phyloP scores from a whole-genome alignment of 2,329 filamentous ascomycete genomes.

The Periconia macrospinosa region DNA sequence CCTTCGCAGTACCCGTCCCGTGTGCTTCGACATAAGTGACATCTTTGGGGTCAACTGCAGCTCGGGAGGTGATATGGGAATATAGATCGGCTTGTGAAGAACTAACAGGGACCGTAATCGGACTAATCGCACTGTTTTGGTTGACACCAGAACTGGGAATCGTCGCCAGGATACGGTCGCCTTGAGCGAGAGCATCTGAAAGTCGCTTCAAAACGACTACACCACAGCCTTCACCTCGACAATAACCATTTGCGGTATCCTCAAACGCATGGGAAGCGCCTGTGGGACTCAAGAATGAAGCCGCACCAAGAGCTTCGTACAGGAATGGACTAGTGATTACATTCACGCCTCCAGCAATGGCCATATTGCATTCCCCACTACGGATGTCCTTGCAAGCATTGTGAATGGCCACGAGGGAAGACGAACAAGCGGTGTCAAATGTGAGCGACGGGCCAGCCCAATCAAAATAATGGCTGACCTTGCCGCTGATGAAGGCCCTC shows the following conservation, averaged over 20 bases:
- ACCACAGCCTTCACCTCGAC: conserved; percentile 61
- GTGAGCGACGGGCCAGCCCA: conserved; percentile 20
- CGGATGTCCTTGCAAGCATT: conserved; percentile 23
- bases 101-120: conserved; percentile 36
- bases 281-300: conserved; percentile 27
- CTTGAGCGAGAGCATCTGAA: conserved; percentile 15
- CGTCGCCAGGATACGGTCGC: conserved; percentile 30
- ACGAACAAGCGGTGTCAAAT: conserved; percentile 10
- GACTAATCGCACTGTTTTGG: conserved; percentile 19
- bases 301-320: conserved; percentile 43
- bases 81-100: conserved; percentile 46
- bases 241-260: conserved; percentile 63
- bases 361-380: conserved; percentile 16
- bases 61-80: conserved; percentile 37
- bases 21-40: conserved; percentile 29
- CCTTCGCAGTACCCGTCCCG: conserved; percentile 58
- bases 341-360: conserved; percentile 27
- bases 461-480: conserved; percentile 44
- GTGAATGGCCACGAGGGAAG: conserved; percentile 22
- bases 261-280: conserved; percentile 46
- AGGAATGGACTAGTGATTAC: conserved; percentile 38
- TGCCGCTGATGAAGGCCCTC: conserved; percentile 55
- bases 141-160: conserved; percentile 30
- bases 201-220: conserved; percentile 30
- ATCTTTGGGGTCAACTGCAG: conserved; percentile 33